Base-by-base conservation (phyloP, 192 early-diverging fungal species). In the Coemansia sp. region DNA sequence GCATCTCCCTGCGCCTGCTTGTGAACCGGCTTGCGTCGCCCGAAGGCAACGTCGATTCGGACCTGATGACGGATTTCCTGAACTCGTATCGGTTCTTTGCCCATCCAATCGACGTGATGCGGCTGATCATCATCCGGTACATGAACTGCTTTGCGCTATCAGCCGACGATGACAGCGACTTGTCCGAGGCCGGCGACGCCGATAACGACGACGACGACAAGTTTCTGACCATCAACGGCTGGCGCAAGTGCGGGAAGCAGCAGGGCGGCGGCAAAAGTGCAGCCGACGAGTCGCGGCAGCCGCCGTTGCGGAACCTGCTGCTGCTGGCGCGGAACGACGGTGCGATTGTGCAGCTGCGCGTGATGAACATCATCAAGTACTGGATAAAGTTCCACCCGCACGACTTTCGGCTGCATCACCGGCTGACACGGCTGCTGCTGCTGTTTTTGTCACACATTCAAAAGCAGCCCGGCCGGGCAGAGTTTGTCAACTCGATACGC, bases 321-420 rank as follows among this genome's bases (percentile, higher is more conserved):
- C 61, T 56, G 16, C 62, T 78, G 23, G 65, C 56, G 25, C 61
- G 69, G 21, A 78, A 72, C 52, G 69, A 74, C 38, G 71, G 77
- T 8, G 71, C 81, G 12, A 78, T 82, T 33, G 77, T 93, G 16
- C 87, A 90, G 32, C 73, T 88, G 40, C 87, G 91, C 3, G 91
- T 95, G 0, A 90, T 89, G 69, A 91, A 91, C 69, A 86, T 91
- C 4, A 75, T 95, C 64, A 96, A 94, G 69, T 84, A 82, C 52
- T 98, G 95, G 95, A 69, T 95, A 23, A 93, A 95, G 57, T 83
- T 70, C 46, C 91, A 94, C 55, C 87, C 84, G 48, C 83, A 85
- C 51, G 81, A 82, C 53, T 82, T 82, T 33, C 59, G 66, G 21
- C 45, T 78, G 23, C 75, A 78, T 54, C 67, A 76, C 22, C 75